Conservation (phyloP, 176 grass and related monocot genomes). For the Puccinellia tenuiflora region DNA sequence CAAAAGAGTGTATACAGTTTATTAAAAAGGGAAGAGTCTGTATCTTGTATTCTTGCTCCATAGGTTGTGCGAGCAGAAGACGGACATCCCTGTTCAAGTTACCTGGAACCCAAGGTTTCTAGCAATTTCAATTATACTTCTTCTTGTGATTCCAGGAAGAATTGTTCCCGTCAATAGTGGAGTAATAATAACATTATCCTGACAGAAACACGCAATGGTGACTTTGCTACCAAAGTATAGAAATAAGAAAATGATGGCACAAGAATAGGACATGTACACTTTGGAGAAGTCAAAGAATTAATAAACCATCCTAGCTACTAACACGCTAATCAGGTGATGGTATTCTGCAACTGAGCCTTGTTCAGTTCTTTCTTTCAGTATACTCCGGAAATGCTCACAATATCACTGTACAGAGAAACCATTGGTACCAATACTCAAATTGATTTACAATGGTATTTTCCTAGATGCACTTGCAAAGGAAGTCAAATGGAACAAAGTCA, state of each 20-base stretch:
- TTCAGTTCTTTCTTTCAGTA: background rate
- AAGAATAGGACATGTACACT: background rate
- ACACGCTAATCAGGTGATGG: background rate
- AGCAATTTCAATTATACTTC: conserved; percentile 72
- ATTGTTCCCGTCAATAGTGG: conserved; percentile 76
- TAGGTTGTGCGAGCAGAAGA: background rate
- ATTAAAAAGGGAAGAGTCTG: background rate
- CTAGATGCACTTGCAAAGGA: conserved; percentile 13
- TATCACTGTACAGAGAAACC: background rate
- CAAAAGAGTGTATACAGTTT: background rate
- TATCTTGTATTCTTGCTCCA: background rate
- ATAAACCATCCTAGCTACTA: background rate
- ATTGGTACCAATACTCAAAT: background rate
- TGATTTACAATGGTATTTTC: background rate
- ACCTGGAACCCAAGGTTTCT: conserved; percentile 63
- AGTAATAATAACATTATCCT: conserved; percentile 78
- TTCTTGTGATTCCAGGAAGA: conserved; percentile 91
- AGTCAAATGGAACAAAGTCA: background rate
- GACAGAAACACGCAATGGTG: background rate
- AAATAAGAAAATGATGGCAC: background rate
- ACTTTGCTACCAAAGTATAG: background rate
- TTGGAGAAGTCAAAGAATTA: background rate
- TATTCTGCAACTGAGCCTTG: background rate
- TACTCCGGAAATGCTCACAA: background rate
- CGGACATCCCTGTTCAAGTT: background rate